phyloP scores from a whole-genome alignment of 306 rosid species.

The Argentina anserina region DNA sequence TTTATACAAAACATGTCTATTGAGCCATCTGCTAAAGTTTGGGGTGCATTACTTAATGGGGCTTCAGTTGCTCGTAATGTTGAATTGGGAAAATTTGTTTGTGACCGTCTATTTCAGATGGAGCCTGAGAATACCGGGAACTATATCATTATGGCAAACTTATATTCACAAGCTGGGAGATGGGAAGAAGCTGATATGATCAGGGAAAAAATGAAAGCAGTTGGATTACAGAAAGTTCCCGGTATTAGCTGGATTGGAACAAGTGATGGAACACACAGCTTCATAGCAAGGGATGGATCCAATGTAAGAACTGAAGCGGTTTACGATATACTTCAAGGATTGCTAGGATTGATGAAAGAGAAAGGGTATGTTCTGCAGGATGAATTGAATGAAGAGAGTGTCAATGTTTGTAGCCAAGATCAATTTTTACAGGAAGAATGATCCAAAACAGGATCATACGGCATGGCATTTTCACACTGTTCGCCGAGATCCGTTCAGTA shows the following conservation, averaged over 20 bases:
- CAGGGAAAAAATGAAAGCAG: constrained; percentile 54
- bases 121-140: constrained; percentile 83
- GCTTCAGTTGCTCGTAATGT: constrained; percentile 72
- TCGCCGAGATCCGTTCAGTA: background rate
- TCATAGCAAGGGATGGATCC: constrained; percentile 51
- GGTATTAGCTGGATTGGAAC: constrained; percentile 80
- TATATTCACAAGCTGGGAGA: constrained; percentile 71
- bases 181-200: constrained; percentile 72
- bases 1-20: constrained; percentile 65
- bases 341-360: constrained; percentile 56
- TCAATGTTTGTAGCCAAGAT: constrained; percentile 25
- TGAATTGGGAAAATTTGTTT: constrained; percentile 63
- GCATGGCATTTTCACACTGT: background rate
- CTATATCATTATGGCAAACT: constrained; percentile 79
- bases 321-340: constrained; percentile 48
- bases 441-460: background rate
- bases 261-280: constrained; percentile 40
- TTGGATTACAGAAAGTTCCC: constrained; percentile 61
- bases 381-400: constrained; percentile 44
- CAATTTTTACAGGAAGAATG: constrained; percentile 5
- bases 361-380: constrained; percentile 42
- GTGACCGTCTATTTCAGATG: constrained; percentile 53
- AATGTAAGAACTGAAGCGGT: constrained; percentile 48
- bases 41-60: constrained; percentile 86
- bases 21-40: constrained; percentile 74